Percentiles rank a stretch among this genome's conserved stretches.
phyloP scores from a whole-genome alignment of 1,139 yeast species.

The Magnusiomyces clavatus region DNA sequence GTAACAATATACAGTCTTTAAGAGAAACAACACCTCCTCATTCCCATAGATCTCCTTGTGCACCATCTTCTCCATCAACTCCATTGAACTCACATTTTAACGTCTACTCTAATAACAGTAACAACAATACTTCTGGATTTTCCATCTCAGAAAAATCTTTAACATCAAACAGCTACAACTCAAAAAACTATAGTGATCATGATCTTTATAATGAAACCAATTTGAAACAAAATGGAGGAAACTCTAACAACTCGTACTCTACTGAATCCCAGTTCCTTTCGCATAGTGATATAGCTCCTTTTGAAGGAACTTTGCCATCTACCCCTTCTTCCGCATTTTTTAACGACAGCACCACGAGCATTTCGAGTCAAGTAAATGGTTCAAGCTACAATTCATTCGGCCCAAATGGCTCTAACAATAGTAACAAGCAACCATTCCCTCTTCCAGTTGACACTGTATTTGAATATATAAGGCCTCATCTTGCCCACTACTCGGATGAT shows the following conservation, averaged over 20 bases:
- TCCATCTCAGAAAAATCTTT: neutral
- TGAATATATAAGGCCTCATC: slow-evolving; percentile 9
- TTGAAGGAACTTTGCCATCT: slow-evolving; percentile 6
- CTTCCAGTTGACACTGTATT: slow-evolving; percentile 4
- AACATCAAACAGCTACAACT: neutral
- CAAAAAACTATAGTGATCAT: too few species aligned
- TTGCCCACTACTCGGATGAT: slow-evolving; percentile 11
- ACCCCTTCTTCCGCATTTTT: slow-evolving; percentile 6
- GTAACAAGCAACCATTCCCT: slow-evolving; percentile 4
- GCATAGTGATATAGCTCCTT: neutral
- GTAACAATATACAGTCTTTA: neutral
- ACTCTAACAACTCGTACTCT: neutral
- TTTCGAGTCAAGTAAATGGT: too few species aligned
- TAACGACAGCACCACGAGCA: neutral
- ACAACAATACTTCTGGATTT: neutral
- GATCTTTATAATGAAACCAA: neutral
- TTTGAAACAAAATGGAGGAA: neutral
- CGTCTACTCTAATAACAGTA: neutral
- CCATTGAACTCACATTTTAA: slow-evolving; percentile 12
- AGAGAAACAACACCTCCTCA: slow-evolving; percentile 16
- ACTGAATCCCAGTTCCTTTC: neutral
- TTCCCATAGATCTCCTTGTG: slow-evolving; percentile 9
- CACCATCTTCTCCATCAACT: slow-evolving; percentile 14
- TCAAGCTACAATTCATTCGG: too few species aligned
- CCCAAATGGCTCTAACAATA: too few species aligned